These are phyloP conservation scores for Populus tremula DNA, from an alignment of 345 rosid species.

Conservation along the genomic window DNA sequence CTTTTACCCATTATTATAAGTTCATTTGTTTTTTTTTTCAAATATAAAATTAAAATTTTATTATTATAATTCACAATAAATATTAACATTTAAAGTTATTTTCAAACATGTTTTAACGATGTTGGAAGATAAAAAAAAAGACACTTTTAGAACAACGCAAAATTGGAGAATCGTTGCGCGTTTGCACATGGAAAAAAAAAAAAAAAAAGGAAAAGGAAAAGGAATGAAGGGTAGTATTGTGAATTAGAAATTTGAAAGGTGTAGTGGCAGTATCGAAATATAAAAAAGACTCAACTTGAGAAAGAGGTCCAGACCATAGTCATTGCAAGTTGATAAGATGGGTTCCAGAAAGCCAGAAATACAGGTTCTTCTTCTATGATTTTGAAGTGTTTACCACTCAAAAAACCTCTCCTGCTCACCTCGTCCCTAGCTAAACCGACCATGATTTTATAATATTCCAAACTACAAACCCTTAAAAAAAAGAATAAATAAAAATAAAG, in stretches of 20 bases:
- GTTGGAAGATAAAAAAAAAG: too few species aligned
- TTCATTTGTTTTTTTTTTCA: too few species aligned
- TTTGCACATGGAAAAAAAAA: neutral
- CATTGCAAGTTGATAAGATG: neutral
- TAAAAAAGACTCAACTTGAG: neutral
- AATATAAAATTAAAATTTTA: too few species aligned
- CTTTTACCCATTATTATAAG: too few species aligned
- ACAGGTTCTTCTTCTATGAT: neutral
- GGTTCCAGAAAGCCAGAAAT: neutral
- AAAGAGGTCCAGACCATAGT: constrained; percentile 6
- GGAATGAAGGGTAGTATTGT: neutral
- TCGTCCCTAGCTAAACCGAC: neutral
- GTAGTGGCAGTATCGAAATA: neutral
- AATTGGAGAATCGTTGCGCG: neutral
- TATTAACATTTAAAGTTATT: too few species aligned
- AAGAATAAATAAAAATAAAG: neutral
- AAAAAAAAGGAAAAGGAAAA: too few species aligned
- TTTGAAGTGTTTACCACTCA: neutral
- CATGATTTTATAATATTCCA: neutral
- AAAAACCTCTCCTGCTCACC: neutral
- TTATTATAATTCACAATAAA: too few species aligned
- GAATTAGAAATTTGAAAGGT: neutral
- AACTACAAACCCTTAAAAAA: neutral
- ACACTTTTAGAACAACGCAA: neutral
- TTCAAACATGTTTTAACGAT: too few species aligned